Evolutionary conservation across 2,329 filamentous ascomycete genomes (phyloP).

Genomic region (Alternaria longipes): DNA sequence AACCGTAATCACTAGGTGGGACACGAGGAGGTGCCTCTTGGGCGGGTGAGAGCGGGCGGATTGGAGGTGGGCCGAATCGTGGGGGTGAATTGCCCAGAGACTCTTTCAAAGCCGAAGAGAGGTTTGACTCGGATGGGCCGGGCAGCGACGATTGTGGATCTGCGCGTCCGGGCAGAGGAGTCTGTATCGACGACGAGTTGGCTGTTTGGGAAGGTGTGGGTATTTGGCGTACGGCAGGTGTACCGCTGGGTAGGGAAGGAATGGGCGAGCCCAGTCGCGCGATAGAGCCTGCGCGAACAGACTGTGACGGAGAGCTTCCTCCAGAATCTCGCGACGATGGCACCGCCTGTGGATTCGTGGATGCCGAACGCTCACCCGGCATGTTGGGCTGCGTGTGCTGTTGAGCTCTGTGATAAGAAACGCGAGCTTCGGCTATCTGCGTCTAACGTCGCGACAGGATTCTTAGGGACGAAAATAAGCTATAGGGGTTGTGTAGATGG

Average conservation of each 20-base stretch:
- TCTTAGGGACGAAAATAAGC: constrained; percentile 10
- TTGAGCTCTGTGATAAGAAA: constrained; percentile 11
- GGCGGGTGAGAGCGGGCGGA: constrained; percentile 66
- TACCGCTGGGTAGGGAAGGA: constrained; percentile 55
- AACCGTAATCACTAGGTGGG: constrained; percentile 81
- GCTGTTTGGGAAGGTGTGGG: constrained; percentile 60
- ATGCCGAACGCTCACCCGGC: constrained; percentile 30
- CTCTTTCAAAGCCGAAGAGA: constrained; percentile 85
- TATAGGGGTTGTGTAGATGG: constrained; percentile 1
- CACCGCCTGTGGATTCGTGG: constrained; percentile 38
- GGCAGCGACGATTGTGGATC: constrained; percentile 66
- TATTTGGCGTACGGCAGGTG: constrained; percentile 61
- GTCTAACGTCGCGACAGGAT: constrained; percentile 30
- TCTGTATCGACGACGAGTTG: constrained; percentile 55
- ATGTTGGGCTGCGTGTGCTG: constrained; percentile 24
- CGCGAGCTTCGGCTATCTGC: constrained; percentile 30
- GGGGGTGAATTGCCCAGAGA: constrained; percentile 75
- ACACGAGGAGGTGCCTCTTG: constrained; percentile 57
- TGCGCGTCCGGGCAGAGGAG: constrained; percentile 71
- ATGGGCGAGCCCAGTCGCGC: constrained; percentile 65
- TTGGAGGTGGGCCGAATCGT: constrained; percentile 67
- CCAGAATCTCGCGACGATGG: constrained; percentile 37
- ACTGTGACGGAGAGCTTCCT: constrained; percentile 49
- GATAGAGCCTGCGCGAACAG: constrained; percentile 62
- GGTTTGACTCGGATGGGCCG: constrained; percentile 84